Percentiles rank a stretch among this genome's conserved stretches.
phyloP scores from a whole-genome alignment of 106 monocot genomes.

The Dioscorea alata region DNA sequence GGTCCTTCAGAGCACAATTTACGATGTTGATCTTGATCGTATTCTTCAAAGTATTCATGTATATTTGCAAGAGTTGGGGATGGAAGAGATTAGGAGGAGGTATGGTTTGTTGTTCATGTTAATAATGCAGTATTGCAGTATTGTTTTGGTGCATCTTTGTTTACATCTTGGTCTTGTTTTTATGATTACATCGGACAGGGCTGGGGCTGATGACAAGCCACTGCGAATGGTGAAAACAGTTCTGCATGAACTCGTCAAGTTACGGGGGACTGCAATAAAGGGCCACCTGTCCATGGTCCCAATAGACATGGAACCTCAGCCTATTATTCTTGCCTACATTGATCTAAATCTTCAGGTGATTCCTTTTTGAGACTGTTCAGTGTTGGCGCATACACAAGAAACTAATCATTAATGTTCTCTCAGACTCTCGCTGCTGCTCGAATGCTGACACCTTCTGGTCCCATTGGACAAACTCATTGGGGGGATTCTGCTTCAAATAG shows the following conservation, averaged over 20 bases:
- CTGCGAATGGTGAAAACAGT: conserved; percentile 99
- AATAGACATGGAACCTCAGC: conserved; percentile 94
- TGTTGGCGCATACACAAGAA: too few relatives aligned
- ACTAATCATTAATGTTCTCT: not conserved
- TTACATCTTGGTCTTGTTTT: conserved; percentile 2
- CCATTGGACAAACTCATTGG: conserved; percentile 91
- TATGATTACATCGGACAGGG: conserved; percentile 36
- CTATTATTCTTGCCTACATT: conserved; percentile 98
- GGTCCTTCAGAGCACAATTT: conserved; percentile 91
- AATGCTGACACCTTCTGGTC: conserved; percentile 91
- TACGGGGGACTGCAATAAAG: conserved; percentile 95
- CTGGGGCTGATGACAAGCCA: conserved; percentile 98
- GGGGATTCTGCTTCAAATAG: conserved; percentile 86
- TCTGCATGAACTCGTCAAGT: conserved; percentile 96
- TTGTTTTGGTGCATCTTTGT: not conserved
- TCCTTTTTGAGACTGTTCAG: too few relatives aligned
- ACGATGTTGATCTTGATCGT: conserved; percentile 92
- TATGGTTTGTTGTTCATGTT: conserved; percentile 8
- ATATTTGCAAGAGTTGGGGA: conserved; percentile 97
- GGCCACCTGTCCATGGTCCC: conserved; percentile 99
- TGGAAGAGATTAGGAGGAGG: conserved; percentile 98
- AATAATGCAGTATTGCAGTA: not conserved
- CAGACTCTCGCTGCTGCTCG: conserved; percentile 97
- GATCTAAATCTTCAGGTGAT: conserved; percentile 92
- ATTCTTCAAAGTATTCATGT: conserved; percentile 96